Conservation (phyloP, 345 rosid species). For the Euphorbia tirucalli region DNA sequence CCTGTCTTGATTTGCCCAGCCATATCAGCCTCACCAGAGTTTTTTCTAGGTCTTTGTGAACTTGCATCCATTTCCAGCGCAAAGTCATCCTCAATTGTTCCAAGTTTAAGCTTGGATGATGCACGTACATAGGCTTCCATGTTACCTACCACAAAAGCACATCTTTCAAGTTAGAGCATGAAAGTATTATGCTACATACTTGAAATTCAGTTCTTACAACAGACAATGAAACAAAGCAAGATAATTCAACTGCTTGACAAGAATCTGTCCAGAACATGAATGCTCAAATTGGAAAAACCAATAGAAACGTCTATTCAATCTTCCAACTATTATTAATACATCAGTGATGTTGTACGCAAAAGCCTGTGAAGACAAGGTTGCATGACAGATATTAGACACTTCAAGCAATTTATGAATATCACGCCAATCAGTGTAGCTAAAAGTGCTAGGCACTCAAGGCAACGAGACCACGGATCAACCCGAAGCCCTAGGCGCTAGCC, state of each 20-base stretch:
- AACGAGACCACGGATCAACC: not conserved
- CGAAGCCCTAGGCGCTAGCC: not conserved
- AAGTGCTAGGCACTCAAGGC: not conserved
- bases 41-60: constrained; percentile 41
- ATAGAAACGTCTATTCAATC: not conserved
- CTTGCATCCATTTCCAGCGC: constrained; percentile 28
- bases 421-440: not conserved
- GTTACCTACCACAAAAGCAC: constrained; percentile 54
- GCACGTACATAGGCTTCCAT: constrained; percentile 65
- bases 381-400: not conserved
- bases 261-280: not conserved
- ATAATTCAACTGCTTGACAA: not conserved
- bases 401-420: not conserved
- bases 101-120: constrained; percentile 82
- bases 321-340: not conserved
- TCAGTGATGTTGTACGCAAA: not conserved
- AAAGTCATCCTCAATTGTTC: constrained; percentile 62
- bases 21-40: constrained; percentile 44
- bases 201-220: not conserved
- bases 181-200: not conserved
- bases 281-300: not conserved
- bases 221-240: not conserved
- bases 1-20: constrained; percentile 78
- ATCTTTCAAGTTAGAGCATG: constrained; percentile 3
- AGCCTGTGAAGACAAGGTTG: not conserved